These are phyloP conservation scores for Glaciozyma antarctica DNA, from an alignment of 768 basidiomycete genomes.

Conservation along the genomic window DNA sequence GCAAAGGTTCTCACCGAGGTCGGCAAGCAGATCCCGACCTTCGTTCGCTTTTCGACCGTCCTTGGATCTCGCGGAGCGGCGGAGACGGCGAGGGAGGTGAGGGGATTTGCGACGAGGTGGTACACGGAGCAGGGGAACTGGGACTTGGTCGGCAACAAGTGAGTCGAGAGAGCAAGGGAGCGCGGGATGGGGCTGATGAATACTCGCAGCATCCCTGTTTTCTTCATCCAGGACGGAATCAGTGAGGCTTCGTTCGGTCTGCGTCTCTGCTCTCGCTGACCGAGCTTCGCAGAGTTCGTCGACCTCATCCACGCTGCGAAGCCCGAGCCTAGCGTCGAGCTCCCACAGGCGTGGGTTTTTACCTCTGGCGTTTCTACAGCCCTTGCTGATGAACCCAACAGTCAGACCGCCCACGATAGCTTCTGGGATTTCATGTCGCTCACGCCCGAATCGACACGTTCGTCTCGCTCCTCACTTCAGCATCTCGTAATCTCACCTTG, in stretches of 20 bases:
- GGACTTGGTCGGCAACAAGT: conserved; percentile 63
- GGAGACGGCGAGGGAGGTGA: conserved; percentile 50
- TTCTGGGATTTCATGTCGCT: conserved; percentile 77
- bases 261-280: neutral
- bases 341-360: conserved; percentile 29
- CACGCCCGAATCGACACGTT: neutral
- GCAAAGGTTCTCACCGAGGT: conserved; percentile 43
- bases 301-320: conserved; percentile 70
- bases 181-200: too few relatives aligned
- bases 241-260: neutral
- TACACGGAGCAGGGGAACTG: conserved; percentile 72
- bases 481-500: neutral
- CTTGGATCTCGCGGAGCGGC: conserved; percentile 72
- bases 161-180: neutral
- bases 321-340: conserved; percentile 11
- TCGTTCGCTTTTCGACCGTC: conserved; percentile 78
- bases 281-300: conserved; percentile 72
- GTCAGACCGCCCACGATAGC: conserved; percentile 55
- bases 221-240: conserved; percentile 40
- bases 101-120: conserved; percentile 75
- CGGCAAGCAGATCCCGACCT: conserved; percentile 56
- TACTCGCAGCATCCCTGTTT: conserved; percentile 36
- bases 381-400: too few relatives aligned
- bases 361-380: too few relatives aligned
- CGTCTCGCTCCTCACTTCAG: neutral